A percentile compares a stretch with the other conserved stretches of the same genome.
phyloP scores from a whole-genome alignment of 2,329 filamentous ascomycete species.

The Neoarthrinium moseri region DNA sequence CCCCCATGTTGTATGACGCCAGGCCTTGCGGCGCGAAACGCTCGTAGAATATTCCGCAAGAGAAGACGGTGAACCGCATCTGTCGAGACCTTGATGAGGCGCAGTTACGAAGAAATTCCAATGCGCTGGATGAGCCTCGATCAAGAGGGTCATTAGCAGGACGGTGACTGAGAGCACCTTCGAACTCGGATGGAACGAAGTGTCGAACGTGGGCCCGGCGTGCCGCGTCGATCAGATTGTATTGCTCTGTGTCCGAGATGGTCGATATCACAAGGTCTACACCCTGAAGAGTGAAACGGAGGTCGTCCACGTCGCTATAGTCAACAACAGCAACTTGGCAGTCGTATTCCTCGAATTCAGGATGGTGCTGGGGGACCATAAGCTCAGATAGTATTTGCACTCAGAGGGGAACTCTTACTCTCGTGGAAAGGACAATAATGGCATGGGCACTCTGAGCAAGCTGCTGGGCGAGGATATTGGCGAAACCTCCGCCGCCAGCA shows the following conservation, averaged over 20 bases:
- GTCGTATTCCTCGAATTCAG: conserved; percentile 51
- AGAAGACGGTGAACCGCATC: conserved; percentile 70
- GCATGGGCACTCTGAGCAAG: conserved; percentile 65
- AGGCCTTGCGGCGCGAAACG: conserved; percentile 69
- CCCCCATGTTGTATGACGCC: conserved; percentile 56
- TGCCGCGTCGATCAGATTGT: conserved; percentile 72
- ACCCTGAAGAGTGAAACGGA: conserved; percentile 67
- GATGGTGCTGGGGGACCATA: conserved; percentile 43
- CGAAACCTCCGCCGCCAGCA: conserved; percentile 60
- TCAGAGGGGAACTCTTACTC: conserved; percentile 39
- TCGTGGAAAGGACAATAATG: conserved; percentile 68
- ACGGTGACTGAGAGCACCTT: conserved; percentile 59
- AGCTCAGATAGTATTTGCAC: neutral
- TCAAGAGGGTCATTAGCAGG: conserved; percentile 58
- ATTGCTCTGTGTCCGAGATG: conserved; percentile 63
- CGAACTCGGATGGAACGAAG: conserved; percentile 76
- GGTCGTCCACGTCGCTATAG: conserved; percentile 56
- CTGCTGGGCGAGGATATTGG: conserved; percentile 55
- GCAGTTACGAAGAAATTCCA: conserved; percentile 48
- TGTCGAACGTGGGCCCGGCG: conserved; percentile 61
- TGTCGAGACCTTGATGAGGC: conserved; percentile 39
- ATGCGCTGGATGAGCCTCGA: conserved; percentile 55
- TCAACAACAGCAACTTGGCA: conserved; percentile 70
- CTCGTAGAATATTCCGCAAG: conserved; percentile 75
- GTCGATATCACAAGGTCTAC: conserved; percentile 76